A percentile compares a stretch with the other conserved stretches of the same genome.
phyloP scores from a whole-genome alignment of 2,329 filamentous ascomycete genomes.

The Penicillium polonicum region DNA sequence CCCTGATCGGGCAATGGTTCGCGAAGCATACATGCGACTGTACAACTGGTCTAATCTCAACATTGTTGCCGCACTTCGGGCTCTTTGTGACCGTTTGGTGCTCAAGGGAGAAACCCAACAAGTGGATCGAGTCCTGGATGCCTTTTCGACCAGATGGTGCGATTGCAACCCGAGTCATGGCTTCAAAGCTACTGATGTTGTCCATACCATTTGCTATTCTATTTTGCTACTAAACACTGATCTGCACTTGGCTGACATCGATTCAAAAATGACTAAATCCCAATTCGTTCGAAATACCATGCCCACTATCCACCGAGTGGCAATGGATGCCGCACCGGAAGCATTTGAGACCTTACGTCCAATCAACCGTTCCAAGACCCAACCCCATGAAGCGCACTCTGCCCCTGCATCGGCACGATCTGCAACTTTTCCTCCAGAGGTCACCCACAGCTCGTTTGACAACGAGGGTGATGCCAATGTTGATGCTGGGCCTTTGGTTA shows the following conservation, averaged over 20 bases:
- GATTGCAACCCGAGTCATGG: constrained; percentile 89
- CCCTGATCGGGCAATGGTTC: constrained; percentile 52
- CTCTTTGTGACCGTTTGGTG: constrained; percentile 76
- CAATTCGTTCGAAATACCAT: constrained; percentile 98
- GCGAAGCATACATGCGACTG: constrained; percentile 83
- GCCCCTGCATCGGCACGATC: constrained; percentile 24
- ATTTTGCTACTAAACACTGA: constrained; percentile 95
- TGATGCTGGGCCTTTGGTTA: constrained; percentile 68
- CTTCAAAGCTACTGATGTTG: constrained; percentile 87
- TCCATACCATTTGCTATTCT: constrained; percentile 96
- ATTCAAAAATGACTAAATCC: constrained; percentile 89
- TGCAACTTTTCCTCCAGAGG: constrained; percentile 20
- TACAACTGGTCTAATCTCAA: constrained; percentile 83
- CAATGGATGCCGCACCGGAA: constrained; percentile 69
- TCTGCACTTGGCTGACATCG: constrained; percentile 90
- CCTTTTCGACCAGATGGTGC: constrained; percentile 88
- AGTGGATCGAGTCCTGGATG: constrained; percentile 88
- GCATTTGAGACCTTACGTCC: constrained; percentile 59
- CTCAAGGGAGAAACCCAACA: constrained; percentile 94
- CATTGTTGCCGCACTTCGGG: constrained; percentile 73
- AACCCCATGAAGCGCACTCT: constrained; percentile 38
- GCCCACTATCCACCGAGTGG: constrained; percentile 76
- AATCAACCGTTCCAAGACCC: constrained; percentile 32
- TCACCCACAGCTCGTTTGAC: constrained; percentile 15
- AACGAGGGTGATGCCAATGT: constrained; percentile 29